These are phyloP conservation scores for Fragaria nilgerrensis DNA, from an alignment of 306 rosid species.

Conservation along the genomic window DNA sequence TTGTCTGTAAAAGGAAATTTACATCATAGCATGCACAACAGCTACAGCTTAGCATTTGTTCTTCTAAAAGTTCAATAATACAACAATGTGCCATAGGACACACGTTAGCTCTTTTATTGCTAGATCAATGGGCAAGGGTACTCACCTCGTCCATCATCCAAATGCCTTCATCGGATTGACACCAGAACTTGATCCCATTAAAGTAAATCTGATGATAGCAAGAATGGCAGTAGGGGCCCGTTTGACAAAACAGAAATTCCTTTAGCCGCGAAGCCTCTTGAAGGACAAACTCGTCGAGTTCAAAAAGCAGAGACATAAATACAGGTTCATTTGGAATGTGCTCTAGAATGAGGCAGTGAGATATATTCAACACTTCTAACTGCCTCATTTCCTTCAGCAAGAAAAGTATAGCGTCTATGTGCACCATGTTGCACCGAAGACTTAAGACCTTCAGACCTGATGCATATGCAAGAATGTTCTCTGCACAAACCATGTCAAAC, in stretches of 20 bases:
- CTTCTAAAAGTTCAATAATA: background rate
- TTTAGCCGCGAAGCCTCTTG: background rate
- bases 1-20: background rate
- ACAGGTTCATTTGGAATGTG: background rate
- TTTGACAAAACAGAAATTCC: background rate
- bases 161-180: background rate
- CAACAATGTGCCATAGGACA: background rate
- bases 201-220: background rate
- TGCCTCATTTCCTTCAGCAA: background rate
- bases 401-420: constrained; percentile 4
- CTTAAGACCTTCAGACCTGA: constrained; percentile 26
- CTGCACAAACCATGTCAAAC: background rate
- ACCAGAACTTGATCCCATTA: background rate
- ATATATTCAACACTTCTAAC: constrained; percentile 18
- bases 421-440: background rate
- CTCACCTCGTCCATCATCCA: background rate
- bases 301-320: background rate
- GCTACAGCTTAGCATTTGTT: background rate
- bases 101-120: background rate
- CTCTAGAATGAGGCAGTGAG: constrained; percentile 16
- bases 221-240: too few species aligned
- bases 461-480: background rate
- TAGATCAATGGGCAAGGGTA: background rate
- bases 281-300: background rate
- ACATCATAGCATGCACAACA: background rate